Evolutionary conservation across 225 moss, liverwort and hornwort genomes (phyloP).

Genomic region (Pseudoscleropodium purum): DNA sequence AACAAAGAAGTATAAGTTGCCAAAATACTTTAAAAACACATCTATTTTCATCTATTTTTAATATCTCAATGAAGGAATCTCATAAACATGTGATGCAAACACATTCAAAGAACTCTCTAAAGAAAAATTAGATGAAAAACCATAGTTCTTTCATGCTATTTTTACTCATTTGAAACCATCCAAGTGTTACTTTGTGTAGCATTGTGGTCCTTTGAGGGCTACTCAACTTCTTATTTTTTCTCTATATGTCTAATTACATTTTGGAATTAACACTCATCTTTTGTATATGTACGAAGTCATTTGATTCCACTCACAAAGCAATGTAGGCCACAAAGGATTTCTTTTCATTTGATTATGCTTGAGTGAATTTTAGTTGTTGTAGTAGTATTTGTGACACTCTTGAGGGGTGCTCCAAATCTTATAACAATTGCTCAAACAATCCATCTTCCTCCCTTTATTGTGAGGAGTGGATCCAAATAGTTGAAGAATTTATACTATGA

Average conservation of each 20-base stretch:
- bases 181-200: neutral
- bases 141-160: neutral
- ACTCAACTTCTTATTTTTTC: neutral
- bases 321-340: neutral
- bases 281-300: rapidly evolving
- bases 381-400: neutral
- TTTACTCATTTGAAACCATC: neutral
- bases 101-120: neutral
- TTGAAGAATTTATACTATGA: rapidly evolving
- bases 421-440: neutral
- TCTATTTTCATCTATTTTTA: neutral
- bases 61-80: neutral
- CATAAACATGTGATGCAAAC: rapidly evolving
- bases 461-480: rapidly evolving
- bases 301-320: neutral
- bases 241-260: neutral
- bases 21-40: neutral
- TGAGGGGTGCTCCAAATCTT: neutral
- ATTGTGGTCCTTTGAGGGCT: neutral
- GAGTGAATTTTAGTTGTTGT: neutral
- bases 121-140: neutral
- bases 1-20: neutral
- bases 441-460: neutral
- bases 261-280: neutral
- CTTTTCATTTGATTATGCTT: neutral